Evolutionary conservation across 352 stramenopile species (phyloP).

Genomic region (Pythium oligandrum): DNA sequence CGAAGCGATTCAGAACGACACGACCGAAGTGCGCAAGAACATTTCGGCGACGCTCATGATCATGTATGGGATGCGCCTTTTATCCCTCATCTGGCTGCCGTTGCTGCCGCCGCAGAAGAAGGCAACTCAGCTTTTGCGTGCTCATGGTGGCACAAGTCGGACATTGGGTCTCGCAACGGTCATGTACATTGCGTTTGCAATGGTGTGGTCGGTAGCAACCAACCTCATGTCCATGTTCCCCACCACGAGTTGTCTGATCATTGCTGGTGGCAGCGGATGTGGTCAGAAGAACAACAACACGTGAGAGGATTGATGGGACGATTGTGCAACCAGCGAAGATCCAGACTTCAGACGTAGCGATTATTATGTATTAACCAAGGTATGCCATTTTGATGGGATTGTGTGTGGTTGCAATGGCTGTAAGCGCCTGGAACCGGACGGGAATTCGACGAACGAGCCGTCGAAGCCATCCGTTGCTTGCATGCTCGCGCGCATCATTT

Average conservation of each 20-base stretch:
- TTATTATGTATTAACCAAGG: no score
- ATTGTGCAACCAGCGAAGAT: no score
- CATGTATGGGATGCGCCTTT: slow-evolving; percentile 27
- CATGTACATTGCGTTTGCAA: slow-evolving; percentile 20
- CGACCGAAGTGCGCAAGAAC: slow-evolving; percentile 18
- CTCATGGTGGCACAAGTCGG: slow-evolving; percentile 15
- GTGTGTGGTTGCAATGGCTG: no score
- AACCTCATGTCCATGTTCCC: slow-evolving; percentile 27
- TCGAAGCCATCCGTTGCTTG: no score
- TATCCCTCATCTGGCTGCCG: slow-evolving; percentile 21
- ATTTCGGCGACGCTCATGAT: slow-evolving; percentile 25
- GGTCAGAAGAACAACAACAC: no score
- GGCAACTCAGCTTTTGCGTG: slow-evolving; percentile 22
- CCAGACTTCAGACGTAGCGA: no score
- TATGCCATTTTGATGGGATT: no score
- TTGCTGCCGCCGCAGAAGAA: slow-evolving; percentile 25
- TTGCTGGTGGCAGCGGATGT: slow-evolving; percentile 23
- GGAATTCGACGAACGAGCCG: no score
- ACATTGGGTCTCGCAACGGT: slow-evolving; percentile 18
- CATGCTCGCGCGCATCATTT: no score
- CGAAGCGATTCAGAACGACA: slow-evolving; percentile 24
- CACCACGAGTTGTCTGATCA: slow-evolving; percentile 14
- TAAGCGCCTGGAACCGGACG: no score
- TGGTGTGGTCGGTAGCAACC: slow-evolving; percentile 17
- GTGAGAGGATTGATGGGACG: no score